These are phyloP conservation scores for Chalciporus sp. DNA, from an alignment of 1,284 basidiomycete species.

Conservation along the genomic window DNA sequence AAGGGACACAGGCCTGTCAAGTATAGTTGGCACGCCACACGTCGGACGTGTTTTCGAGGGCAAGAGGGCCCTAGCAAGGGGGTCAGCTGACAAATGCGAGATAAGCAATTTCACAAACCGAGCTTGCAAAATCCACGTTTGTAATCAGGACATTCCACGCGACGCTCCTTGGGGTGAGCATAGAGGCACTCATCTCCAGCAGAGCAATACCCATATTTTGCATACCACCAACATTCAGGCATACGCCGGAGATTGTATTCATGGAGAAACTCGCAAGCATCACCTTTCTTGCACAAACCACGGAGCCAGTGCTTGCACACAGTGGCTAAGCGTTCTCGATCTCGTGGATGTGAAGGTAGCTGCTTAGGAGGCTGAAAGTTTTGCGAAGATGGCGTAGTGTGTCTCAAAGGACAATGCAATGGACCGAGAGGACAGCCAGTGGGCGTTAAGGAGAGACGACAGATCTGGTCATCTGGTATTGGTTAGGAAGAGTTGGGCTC, in stretches of 20 bases:
- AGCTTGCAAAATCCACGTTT: slow-evolving; percentile 94
- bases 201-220: slow-evolving; percentile 97
- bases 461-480: slow-evolving; percentile 84
- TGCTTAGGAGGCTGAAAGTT: slow-evolving; percentile 90
- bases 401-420: slow-evolving; percentile 85
- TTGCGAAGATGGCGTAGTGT: slow-evolving; percentile 80
- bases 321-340: slow-evolving; percentile 85
- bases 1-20: slow-evolving; percentile 95
- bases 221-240: slow-evolving; percentile 99
- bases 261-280: slow-evolving; percentile 98
- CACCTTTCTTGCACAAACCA: slow-evolving; percentile 98
- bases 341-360: slow-evolving; percentile 77
- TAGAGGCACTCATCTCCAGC: slow-evolving; percentile 98
- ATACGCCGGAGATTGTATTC: slow-evolving; percentile 98
- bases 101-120: slow-evolving; percentile 50
- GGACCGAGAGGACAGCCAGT: slow-evolving; percentile 88
- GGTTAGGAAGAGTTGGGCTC: background rate
- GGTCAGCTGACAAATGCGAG: background rate
- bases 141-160: slow-evolving; percentile 95
- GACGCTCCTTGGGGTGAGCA: slow-evolving; percentile 93
- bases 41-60: slow-evolving; percentile 90
- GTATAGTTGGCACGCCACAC: slow-evolving; percentile 90
- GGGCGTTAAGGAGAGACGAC: slow-evolving; percentile 76
- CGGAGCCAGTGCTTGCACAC: slow-evolving; percentile 99
- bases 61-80: slow-evolving; percentile 75